These are phyloP conservation scores for Xylaria polymorpha DNA, from an alignment of 2,329 filamentous ascomycete species.

Conservation along the genomic window DNA sequence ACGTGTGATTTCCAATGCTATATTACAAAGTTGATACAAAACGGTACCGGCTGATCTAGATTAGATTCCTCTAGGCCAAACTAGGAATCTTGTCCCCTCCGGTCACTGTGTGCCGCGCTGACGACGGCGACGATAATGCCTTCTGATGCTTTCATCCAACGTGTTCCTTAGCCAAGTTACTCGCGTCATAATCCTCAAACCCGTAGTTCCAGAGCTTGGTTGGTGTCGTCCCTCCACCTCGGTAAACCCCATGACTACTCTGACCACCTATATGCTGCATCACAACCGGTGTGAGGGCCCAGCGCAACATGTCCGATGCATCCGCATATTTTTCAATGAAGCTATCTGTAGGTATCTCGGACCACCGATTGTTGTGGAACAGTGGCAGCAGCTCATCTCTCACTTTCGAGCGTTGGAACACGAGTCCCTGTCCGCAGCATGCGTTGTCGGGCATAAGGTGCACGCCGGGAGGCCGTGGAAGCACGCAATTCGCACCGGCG, in stretches of 20 bases:
- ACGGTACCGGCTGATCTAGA: no score
- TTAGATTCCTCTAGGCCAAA: not conserved
- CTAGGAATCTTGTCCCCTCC: not conserved
- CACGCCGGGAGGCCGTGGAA: slow-evolving; percentile 41
- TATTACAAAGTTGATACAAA: no score
- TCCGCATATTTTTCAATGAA: slow-evolving; percentile 46
- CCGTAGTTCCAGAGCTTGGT: slow-evolving; percentile 5
- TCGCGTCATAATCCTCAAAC: slow-evolving; percentile 44
- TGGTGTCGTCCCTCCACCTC: not conserved
- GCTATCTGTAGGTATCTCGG: slow-evolving; percentile 43
- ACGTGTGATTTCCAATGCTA: no score
- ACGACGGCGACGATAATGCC: not conserved
- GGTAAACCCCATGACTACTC: slow-evolving; percentile 39
- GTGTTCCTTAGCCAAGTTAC: slow-evolving; percentile 40
- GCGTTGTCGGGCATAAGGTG: slow-evolving; percentile 43
- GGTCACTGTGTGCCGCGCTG: not conserved
- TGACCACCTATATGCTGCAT: slow-evolving; percentile 48
- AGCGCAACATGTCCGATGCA: slow-evolving; percentile 37
- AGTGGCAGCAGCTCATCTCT: slow-evolving; percentile 41
- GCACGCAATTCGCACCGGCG: slow-evolving; percentile 42
- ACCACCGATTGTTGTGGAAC: slow-evolving; percentile 36
- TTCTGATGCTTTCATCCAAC: not conserved
- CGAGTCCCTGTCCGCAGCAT: slow-evolving; percentile 48
- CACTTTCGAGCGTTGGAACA: slow-evolving; percentile 43
- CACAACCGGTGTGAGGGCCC: slow-evolving; percentile 47